These are phyloP conservation scores for Scedosporium minutisporum DNA, from an alignment of 2,329 filamentous ascomycete species.

Conservation along the genomic window DNA sequence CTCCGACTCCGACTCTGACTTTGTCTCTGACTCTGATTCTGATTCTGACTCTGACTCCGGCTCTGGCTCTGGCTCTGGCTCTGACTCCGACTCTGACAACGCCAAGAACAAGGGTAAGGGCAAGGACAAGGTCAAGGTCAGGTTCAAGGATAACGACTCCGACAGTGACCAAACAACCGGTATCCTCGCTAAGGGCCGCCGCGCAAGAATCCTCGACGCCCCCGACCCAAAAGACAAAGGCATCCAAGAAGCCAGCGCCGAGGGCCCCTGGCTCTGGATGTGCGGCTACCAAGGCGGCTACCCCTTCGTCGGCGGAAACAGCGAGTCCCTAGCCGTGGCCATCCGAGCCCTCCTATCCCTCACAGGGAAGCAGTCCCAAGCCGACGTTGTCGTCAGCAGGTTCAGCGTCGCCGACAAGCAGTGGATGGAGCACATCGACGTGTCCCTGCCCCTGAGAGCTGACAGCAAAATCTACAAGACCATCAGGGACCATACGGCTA, in stretches of 20 bases:
- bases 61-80: background rate
- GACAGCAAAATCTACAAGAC: background rate
- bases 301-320: background rate
- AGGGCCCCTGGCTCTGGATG: background rate
- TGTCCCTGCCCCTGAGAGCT: background rate
- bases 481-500: background rate
- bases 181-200: background rate
- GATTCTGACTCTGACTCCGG: background rate
- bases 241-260: background rate
- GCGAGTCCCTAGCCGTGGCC: background rate
- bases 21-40: background rate
- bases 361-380: background rate
- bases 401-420: background rate
- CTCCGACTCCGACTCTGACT: background rate
- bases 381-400: background rate
- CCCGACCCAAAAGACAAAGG: no score
- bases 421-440: background rate
- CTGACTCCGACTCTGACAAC: background rate
- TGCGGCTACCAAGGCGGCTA: background rate
- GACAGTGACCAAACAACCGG: background rate
- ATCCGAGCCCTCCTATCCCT: background rate
- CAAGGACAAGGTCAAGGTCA: no score
- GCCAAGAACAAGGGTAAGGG: background rate
- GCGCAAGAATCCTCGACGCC: no score
- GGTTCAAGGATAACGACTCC: background rate